phyloP scores from a whole-genome alignment of 768 basidiomycete species.

The Galerina marginata region DNA sequence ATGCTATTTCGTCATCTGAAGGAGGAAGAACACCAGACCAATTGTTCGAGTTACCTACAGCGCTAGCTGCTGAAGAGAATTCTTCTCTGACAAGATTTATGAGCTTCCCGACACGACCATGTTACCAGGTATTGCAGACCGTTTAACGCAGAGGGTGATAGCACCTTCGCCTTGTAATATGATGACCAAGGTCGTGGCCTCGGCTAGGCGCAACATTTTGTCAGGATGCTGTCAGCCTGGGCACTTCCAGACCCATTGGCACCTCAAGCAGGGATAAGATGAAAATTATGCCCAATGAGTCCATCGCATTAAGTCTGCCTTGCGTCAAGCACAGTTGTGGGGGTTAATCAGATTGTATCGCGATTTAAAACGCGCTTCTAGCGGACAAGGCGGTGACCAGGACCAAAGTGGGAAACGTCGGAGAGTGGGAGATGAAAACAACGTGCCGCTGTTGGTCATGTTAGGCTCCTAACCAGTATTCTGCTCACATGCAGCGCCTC shows the following conservation, averaged over 20 bases:
- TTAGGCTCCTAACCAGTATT: too few species aligned
- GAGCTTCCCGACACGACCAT: constrained; percentile 62
- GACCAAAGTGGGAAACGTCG: too few species aligned
- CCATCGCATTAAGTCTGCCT: constrained; percentile 61
- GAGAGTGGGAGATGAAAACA: too few species aligned
- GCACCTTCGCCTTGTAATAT: constrained; percentile 84
- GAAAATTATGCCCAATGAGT: constrained; percentile 81
- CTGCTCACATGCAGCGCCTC: too few species aligned
- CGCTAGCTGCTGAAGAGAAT: too few species aligned
- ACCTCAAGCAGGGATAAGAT: constrained; percentile 92
- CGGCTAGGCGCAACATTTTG: constrained; percentile 95
- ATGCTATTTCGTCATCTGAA: too few species aligned
- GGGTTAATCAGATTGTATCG: neutral
- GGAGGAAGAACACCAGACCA: too few species aligned
- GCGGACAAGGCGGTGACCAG: neutral
- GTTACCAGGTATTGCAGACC: constrained; percentile 96
- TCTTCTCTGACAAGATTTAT: too few species aligned
- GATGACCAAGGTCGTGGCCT: constrained; percentile 95
- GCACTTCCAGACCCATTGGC: constrained; percentile 97
- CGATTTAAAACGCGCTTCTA: constrained; percentile 33
- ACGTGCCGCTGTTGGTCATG: too few species aligned
- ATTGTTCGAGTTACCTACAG: too few species aligned
- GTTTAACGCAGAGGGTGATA: constrained; percentile 94
- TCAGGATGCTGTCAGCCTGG: constrained; percentile 91
- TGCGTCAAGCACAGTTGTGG: neutral